Evolutionary conservation across 1,284 basidiomycete species (phyloP).

Genomic region (Athelia psychrophila): DNA sequence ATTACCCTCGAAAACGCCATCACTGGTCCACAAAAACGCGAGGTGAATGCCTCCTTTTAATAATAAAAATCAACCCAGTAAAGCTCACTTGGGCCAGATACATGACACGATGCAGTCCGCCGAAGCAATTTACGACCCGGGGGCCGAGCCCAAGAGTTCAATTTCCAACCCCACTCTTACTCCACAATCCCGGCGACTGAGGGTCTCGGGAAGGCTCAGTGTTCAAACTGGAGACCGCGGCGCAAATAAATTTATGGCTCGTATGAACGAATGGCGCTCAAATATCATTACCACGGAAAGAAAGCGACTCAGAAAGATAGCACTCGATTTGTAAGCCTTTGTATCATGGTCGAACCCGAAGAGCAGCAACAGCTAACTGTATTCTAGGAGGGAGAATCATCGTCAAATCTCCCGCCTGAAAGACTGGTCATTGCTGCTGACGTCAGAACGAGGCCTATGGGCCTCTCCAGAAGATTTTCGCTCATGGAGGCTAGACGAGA

Average conservation of each 20-base stretch:
- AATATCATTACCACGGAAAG: conserved; percentile 62
- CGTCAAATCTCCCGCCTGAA: conserved; percentile 61
- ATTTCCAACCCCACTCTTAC: conserved; percentile 39
- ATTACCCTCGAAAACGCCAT: conserved; percentile 62
- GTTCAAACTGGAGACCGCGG: conserved; percentile 61
- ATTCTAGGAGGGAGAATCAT: conserved; percentile 60
- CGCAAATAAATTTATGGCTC: conserved; percentile 55
- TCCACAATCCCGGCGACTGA: conserved; percentile 48
- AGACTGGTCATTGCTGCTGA: conserved; percentile 56
- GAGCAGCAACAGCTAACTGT: neutral
- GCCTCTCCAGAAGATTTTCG: conserved; percentile 46
- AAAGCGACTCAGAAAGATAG: conserved; percentile 65
- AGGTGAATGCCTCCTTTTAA: conserved; percentile 39
- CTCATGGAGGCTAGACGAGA: conserved; percentile 81
- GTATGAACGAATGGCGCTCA: conserved; percentile 70
- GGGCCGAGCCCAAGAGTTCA: conserved; percentile 30
- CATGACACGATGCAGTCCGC: conserved; percentile 53
- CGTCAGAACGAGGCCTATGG: conserved; percentile 81
- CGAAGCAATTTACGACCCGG: conserved; percentile 49
- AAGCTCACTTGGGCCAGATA: conserved; percentile 37
- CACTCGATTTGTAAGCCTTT: conserved; percentile 64
- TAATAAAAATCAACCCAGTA: neutral
- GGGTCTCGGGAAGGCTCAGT: conserved; percentile 54
- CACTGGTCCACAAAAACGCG: conserved; percentile 58
- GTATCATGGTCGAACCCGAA: conserved; percentile 1